These are phyloP conservation scores for Populus ilicifolia DNA, from an alignment of 345 rosid species.

Conservation along the genomic window DNA sequence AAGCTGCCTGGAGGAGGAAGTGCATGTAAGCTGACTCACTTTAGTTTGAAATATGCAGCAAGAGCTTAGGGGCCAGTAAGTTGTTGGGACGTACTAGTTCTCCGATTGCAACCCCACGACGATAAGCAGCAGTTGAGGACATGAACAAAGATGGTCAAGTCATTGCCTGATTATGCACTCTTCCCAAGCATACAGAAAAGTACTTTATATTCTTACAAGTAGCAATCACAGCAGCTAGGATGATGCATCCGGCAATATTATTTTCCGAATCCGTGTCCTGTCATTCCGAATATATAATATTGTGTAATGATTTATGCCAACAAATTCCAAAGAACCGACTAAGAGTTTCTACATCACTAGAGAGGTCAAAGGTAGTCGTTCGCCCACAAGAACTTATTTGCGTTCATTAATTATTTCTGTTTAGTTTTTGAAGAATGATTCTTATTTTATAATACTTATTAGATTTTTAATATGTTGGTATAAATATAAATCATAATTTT, in stretches of 20 bases:
- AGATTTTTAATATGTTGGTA: no score
- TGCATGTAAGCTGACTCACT: conserved; percentile 15
- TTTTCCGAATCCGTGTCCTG: conserved; percentile 59
- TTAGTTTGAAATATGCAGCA: conserved; percentile 5
- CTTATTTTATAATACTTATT: no score
- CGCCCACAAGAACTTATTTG: conserved; percentile 37
- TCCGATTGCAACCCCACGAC: conserved; percentile 72
- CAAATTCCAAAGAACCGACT: conserved; percentile 51
- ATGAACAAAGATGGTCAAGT: background rate
- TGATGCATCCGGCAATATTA: conserved; percentile 77
- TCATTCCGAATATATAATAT: conserved; percentile 67
- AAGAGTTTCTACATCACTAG: conserved; percentile 47
- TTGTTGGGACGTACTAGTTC: conserved; percentile 53
- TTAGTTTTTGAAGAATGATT: no score
- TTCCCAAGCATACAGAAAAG: background rate
- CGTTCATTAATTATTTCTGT: no score
- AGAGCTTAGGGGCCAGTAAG: conserved; percentile 4
- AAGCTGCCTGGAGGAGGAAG: conserved; percentile 73
- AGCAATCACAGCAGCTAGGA: conserved; percentile 76
- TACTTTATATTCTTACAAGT: conserved; percentile 46
- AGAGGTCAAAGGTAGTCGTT: conserved; percentile 66
- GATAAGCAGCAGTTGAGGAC: conserved; percentile 46
- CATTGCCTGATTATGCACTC: background rate
- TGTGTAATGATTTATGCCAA: conserved; percentile 90
- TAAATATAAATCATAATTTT: no score